phyloP scores from a whole-genome alignment of 2,329 filamentous ascomycete species.

The Ophiostoma sp. region DNA sequence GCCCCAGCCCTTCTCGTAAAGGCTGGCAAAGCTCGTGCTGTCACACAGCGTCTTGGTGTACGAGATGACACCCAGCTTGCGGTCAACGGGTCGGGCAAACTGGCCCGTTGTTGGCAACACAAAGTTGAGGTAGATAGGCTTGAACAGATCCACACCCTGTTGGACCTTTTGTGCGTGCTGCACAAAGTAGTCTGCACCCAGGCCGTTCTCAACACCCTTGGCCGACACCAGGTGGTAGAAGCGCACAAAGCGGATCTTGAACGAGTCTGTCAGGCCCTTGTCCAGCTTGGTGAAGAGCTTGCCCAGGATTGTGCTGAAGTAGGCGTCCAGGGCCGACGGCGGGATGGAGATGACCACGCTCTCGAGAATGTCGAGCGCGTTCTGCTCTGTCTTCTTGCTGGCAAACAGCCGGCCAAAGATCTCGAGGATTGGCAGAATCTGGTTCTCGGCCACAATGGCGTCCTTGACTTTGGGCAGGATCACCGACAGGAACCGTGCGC shows the following conservation, averaged over 20 bases:
- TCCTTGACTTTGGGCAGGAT: constrained; percentile 77
- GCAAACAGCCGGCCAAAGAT: constrained; percentile 91
- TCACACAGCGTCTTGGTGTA: constrained; percentile 90
- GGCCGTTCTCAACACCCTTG: constrained; percentile 68
- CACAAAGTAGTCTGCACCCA: constrained; percentile 91
- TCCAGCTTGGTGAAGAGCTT: constrained; percentile 79
- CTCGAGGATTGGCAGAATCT: constrained; percentile 84
- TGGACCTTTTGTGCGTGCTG: constrained; percentile 80
- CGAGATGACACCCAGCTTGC: constrained; percentile 90
- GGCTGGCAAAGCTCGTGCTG: constrained; percentile 77
- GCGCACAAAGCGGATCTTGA: constrained; percentile 83
- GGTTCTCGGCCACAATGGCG: constrained; percentile 73
- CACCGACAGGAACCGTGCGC: constrained; percentile 79
- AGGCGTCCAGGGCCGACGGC: constrained; percentile 69
- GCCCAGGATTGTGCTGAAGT: constrained; percentile 76
- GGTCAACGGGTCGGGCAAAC: constrained; percentile 81
- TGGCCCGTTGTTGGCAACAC: constrained; percentile 89
- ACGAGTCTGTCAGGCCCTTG: constrained; percentile 69
- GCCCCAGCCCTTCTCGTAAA: constrained; percentile 86
- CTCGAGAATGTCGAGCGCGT: constrained; percentile 89
- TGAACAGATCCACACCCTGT: constrained; percentile 65
- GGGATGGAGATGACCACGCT: constrained; percentile 72
- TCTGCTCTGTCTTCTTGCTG: constrained; percentile 78
- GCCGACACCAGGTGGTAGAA: constrained; percentile 94
- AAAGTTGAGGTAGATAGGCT: constrained; percentile 79